Conservation (phyloP, 139 green algal species). For the Coccomyxa sp. region DNA sequence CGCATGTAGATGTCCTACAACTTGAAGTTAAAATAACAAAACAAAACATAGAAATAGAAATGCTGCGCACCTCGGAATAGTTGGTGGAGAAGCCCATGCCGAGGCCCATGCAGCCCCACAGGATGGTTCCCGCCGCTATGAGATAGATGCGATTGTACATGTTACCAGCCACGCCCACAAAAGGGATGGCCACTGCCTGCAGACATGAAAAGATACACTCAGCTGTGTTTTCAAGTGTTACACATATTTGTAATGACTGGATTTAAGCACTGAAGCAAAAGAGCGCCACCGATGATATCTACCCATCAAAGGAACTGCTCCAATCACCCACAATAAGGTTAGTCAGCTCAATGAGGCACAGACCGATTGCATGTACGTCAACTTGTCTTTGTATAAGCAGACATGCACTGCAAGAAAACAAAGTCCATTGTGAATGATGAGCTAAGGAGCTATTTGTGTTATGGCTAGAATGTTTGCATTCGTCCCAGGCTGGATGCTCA, state of each 20-base stretch:
- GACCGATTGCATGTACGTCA: too few species aligned
- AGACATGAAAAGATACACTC: background rate
- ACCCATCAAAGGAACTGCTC: background rate
- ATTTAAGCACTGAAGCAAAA: background rate
- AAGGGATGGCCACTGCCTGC: background rate
- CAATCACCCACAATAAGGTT: background rate
- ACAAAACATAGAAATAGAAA: too few species aligned
- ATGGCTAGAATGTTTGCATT: too few species aligned
- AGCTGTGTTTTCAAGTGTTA: background rate
- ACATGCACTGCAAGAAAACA: background rate
- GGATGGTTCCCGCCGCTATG: background rate
- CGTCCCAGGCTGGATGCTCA: too few species aligned
- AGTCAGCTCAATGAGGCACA: background rate
- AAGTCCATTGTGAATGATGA: too few species aligned
- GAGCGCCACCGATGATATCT: background rate
- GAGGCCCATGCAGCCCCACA: background rate
- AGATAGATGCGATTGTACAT: background rate
- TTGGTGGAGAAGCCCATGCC: background rate
- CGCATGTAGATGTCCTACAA: too few species aligned
- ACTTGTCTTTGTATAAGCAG: background rate
- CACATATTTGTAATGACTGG: background rate
- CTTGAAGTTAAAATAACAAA: too few species aligned
- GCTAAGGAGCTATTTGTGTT: too few species aligned
- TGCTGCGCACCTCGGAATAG: background rate
- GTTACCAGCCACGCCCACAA: background rate